A percentile compares a stretch with the other conserved stretches of the same genome.
These are phyloP conservation scores for Alternaria sp. DNA, from an alignment of 2,329 filamentous ascomycete genomes.

Conservation along the genomic window DNA sequence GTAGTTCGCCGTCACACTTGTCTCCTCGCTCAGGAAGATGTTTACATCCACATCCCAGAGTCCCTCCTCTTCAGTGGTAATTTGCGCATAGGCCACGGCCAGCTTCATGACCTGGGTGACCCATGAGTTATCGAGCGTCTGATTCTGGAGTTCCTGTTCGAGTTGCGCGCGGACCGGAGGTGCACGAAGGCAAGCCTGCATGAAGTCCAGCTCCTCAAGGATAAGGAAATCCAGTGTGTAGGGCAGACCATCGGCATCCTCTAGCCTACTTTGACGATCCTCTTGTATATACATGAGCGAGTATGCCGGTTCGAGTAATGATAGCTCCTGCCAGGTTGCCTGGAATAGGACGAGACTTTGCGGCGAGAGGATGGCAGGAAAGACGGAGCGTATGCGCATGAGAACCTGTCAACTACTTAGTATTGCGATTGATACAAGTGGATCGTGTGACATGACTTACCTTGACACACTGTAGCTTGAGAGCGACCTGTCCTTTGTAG, in stretches of 20 bases:
- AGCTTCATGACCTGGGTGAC: slow-evolving; percentile 87
- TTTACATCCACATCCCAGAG: slow-evolving; percentile 98
- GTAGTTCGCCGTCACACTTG: slow-evolving; percentile 93
- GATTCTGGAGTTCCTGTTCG: slow-evolving; percentile 73
- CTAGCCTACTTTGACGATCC: slow-evolving; percentile 84
- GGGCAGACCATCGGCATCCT: slow-evolving; percentile 89
- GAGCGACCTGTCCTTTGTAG: slow-evolving; percentile 82
- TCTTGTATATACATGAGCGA: slow-evolving; percentile 85
- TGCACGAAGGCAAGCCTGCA: slow-evolving; percentile 89
- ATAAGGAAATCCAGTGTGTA: slow-evolving; percentile 95
- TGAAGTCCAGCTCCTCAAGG: slow-evolving; percentile 91
- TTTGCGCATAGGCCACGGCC: slow-evolving; percentile 83
- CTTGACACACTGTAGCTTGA: slow-evolving; percentile 94
- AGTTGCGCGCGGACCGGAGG: slow-evolving; percentile 88
- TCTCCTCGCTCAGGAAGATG: slow-evolving; percentile 93
- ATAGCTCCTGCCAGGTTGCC: slow-evolving; percentile 88
- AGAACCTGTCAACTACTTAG: slow-evolving; percentile 67
- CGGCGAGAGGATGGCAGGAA: slow-evolving; percentile 80
- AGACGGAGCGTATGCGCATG: slow-evolving; percentile 85
- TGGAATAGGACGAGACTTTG: slow-evolving; percentile 86
- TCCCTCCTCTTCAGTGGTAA: slow-evolving; percentile 90
- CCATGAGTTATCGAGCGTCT: slow-evolving; percentile 71
- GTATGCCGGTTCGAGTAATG: slow-evolving; percentile 74
- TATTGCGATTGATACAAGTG: neutral
- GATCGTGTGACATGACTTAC: slow-evolving; percentile 48